A percentile compares a stretch with the other conserved stretches of the same genome.
These are phyloP conservation scores for Mucor mucedo DNA, from an alignment of 371 early-diverging fungal species.

Conservation along the genomic window DNA sequence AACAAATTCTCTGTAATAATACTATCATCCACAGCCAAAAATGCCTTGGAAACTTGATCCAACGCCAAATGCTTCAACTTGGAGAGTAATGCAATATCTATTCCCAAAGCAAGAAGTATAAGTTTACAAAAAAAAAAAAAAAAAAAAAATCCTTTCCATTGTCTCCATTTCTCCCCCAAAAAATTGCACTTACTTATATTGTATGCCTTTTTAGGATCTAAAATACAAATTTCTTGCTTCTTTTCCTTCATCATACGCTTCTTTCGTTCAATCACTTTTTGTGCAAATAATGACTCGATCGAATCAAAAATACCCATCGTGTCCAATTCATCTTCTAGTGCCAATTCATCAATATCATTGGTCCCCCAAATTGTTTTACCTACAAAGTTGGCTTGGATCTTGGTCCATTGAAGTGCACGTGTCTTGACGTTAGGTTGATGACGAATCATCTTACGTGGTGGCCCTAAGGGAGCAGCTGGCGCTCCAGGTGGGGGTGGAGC, in stretches of 20 bases:
- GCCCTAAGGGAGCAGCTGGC: slow-evolving; percentile 38
- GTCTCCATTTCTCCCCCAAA: slow-evolving; percentile 39
- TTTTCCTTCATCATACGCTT: slow-evolving; percentile 35
- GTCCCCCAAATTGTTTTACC: slow-evolving; percentile 66
- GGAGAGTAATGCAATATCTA: slow-evolving; percentile 69
- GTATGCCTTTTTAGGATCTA: slow-evolving; percentile 78
- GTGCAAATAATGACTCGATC: slow-evolving; percentile 79
- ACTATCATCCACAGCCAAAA: slow-evolving; percentile 66
- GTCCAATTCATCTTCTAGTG: slow-evolving; percentile 57
- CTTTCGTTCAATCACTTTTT: slow-evolving; percentile 61
- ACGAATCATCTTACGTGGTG: slow-evolving; percentile 60
- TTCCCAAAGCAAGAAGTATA: slow-evolving; percentile 7
- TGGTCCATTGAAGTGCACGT: slow-evolving; percentile 88
- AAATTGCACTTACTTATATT: slow-evolving; percentile 57
- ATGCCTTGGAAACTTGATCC: slow-evolving; percentile 59
- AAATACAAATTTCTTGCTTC: slow-evolving; percentile 64
- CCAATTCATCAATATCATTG: slow-evolving; percentile 54
- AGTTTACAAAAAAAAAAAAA: slow-evolving; percentile 19
- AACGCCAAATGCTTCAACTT: slow-evolving; percentile 68
- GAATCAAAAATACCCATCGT: slow-evolving; percentile 67
- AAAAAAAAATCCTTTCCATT: background rate
- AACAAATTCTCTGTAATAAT: slow-evolving; percentile 71
- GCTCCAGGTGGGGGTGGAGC: slow-evolving; percentile 42
- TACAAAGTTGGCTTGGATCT: slow-evolving; percentile 67
- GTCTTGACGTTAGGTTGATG: slow-evolving; percentile 77